Base-by-base conservation (phyloP, 441 rosid species). In the Eutrema salsugineum region DNA sequence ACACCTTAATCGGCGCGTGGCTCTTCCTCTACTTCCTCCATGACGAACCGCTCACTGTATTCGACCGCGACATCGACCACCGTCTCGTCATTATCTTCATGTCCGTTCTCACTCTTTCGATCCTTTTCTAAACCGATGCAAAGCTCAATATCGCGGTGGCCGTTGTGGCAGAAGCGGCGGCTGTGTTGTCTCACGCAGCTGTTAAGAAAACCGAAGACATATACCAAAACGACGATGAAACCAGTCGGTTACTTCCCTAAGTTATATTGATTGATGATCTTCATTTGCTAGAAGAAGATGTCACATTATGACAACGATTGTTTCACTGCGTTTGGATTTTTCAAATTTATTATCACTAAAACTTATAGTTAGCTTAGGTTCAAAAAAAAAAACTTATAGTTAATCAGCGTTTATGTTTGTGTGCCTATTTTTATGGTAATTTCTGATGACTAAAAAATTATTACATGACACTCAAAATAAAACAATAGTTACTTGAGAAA, bases 21-120 rank as follows among this genome's bases (percentile, higher is more conserved):
- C 64, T 88, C 10, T 88, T 85, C 72, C 81, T 87, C 40, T 86
- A 88, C 78, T 88, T 88, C 83, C 71, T 87, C n/a, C 85, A 91
- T 3, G 94, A 87, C 16, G 86, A 88, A 75, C 94, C 90, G 3
- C 70, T 85, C 60, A 69, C 70, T 43, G 70, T 87, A 5, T 78
- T 84, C 64, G 70, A 74, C 75, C 88, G 81, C 11, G 78, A 77
- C 76, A 81, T 88, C 62, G 87, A 80, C 66, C 91, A 88, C 40
- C 84, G 86, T 5, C 17, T 82, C 28, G 83, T 87, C 46, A 77
- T 88, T 54, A 49, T 71, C 12, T 63, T 78, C 36, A 53, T 88
- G 72, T 72, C 84, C 4, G 71, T 82, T 63, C 66, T 83, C 47
- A 85, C 91, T 40, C 63, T 88, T 17, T 76, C 79, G 19, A 73